Percentiles rank a stretch among this genome's conserved stretches.
These are phyloP conservation scores for Xylariales sp. DNA, from an alignment of 2,329 filamentous ascomycete genomes.

Conservation along the genomic window DNA sequence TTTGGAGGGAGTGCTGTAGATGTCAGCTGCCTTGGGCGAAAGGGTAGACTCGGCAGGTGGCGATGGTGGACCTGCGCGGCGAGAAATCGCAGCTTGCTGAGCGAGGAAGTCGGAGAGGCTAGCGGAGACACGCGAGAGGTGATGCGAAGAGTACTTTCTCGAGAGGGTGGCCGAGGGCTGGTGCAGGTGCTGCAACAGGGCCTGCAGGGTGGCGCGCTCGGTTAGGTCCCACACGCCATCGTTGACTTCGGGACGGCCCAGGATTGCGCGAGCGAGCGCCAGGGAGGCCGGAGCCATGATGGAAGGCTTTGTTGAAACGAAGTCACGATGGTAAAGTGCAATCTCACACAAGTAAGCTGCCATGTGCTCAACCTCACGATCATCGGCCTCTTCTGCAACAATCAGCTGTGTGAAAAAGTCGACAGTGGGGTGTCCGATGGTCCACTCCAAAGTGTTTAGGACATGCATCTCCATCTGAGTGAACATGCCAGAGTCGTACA, in stretches of 20 bases:
- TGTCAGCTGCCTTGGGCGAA: constrained; percentile 50
- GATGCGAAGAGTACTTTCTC: constrained; percentile 54
- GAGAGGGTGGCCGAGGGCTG: constrained; percentile 54
- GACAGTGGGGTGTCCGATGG: constrained; percentile 91
- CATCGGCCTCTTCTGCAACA: constrained; percentile 71
- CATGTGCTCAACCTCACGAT: constrained; percentile 91
- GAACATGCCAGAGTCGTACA: constrained; percentile 99
- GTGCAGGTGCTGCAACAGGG: constrained; percentile 55
- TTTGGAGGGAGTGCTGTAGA: constrained; percentile 78
- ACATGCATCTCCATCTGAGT: constrained; percentile 99
- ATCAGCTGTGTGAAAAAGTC: constrained; percentile 91
- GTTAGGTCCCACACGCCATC: constrained; percentile 73
- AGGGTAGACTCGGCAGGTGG: constrained; percentile 49
- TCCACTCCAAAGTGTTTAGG: constrained; percentile 94
- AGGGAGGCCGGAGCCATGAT: constrained; percentile 86
- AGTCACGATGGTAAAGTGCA: constrained; percentile 92
- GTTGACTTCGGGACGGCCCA: constrained; percentile 72
- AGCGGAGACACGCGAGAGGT: constrained; percentile 48
- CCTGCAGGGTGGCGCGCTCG: constrained; percentile 62
- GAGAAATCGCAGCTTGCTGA: constrained; percentile 52
- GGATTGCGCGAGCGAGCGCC: constrained; percentile 79
- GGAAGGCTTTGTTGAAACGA: constrained; percentile 87
- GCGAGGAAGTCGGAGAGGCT: constrained; percentile 56
- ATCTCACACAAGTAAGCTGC: constrained; percentile 92
- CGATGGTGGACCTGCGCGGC: constrained; percentile 51